phyloP scores from a whole-genome alignment of 805 yeast genomes.

The Hanseniaspora lindneri region DNA sequence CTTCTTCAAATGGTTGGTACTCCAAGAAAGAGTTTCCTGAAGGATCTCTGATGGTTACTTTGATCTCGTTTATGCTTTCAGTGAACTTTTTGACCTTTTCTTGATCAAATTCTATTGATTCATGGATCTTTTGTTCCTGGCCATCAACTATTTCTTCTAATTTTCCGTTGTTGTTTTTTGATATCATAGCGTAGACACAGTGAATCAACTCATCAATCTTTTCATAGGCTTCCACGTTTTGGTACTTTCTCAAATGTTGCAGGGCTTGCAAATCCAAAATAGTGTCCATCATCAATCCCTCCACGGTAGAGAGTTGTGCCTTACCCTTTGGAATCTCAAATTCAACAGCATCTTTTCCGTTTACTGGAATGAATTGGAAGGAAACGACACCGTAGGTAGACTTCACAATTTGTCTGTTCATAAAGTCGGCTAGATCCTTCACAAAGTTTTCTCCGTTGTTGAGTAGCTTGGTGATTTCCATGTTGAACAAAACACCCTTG shows the following conservation, averaged over 20 bases:
- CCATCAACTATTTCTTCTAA: slow-evolving; percentile 15
- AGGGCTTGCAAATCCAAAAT: slow-evolving; percentile 65
- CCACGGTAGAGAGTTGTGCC: slow-evolving; percentile 86
- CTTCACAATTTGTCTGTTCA: slow-evolving; percentile 84
- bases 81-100: slow-evolving; percentile 11
- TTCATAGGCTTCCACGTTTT: slow-evolving; percentile 62
- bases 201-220: slow-evolving; percentile 46
- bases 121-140: slow-evolving; percentile 15
- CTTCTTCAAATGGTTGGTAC: slow-evolving; percentile 61
- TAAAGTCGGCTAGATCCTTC: slow-evolving; percentile 21
- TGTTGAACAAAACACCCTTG: slow-evolving; percentile 50
- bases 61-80: slow-evolving; percentile 47
- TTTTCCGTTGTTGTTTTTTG: slow-evolving; percentile 20
- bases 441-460: slow-evolving; percentile 39
- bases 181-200: slow-evolving; percentile 49
- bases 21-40: slow-evolving; percentile 97
- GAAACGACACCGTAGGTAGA: slow-evolving; percentile 58
- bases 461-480: slow-evolving; percentile 41
- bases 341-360: slow-evolving; percentile 28
- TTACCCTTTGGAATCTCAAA: slow-evolving; percentile 84
- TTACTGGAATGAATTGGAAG: slow-evolving; percentile 70
- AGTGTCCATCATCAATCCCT: slow-evolving; percentile 79
- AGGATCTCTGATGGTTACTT: slow-evolving; percentile 62
- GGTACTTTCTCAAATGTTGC: slow-evolving; percentile 64
- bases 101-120: slow-evolving; percentile 5